Conservation (phyloP, 176 grass and related monocot species). For the Oryza australiensis region DNA sequence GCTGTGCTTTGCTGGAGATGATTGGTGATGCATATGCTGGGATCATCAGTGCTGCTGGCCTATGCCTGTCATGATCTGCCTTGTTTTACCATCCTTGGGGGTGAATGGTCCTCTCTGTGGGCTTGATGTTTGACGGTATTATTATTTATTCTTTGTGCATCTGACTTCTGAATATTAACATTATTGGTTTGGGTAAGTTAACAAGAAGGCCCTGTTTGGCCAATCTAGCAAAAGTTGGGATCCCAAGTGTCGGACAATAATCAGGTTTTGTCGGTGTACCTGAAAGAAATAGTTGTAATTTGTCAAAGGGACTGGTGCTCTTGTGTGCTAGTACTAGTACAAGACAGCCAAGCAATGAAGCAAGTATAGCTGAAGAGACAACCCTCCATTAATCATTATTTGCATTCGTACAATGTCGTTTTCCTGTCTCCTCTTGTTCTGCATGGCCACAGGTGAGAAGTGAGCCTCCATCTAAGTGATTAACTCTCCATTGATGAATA, state of each 20-base stretch:
- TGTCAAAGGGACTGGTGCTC: slow-evolving; percentile 43
- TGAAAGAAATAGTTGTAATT: slow-evolving; percentile 46
- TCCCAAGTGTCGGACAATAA: slow-evolving; percentile 44
- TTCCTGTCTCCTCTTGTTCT: not conserved
- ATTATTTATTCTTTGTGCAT: slow-evolving; percentile 74
- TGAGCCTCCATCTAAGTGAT: not conserved
- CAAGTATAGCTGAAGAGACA: slow-evolving; percentile 36
- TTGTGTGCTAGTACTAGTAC: slow-evolving; percentile 37
- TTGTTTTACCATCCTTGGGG: slow-evolving; percentile 39
- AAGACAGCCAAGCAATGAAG: slow-evolving; percentile 26
- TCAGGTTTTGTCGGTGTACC: slow-evolving; percentile 47
- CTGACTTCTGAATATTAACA: slow-evolving; percentile 52
- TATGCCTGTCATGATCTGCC: slow-evolving; percentile 57
- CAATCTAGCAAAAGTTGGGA: slow-evolving; percentile 41
- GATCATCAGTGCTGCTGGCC: slow-evolving; percentile 54
- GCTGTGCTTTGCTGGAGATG: slow-evolving; percentile 47
- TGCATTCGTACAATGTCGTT: slow-evolving; percentile 4
- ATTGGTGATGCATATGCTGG: slow-evolving; percentile 54
- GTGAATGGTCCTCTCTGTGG: slow-evolving; percentile 39
- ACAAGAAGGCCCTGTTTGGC: slow-evolving; percentile 62
- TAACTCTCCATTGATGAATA: not conserved
- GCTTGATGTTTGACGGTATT: slow-evolving; percentile 59
- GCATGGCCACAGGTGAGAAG: not conserved
- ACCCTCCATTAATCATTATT: slow-evolving; percentile 43
- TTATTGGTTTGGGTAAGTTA: slow-evolving; percentile 85